Evolutionary conservation across 495 filamentous ascomycete genomes (phyloP).

Genomic region (Penicillium odoratum): DNA sequence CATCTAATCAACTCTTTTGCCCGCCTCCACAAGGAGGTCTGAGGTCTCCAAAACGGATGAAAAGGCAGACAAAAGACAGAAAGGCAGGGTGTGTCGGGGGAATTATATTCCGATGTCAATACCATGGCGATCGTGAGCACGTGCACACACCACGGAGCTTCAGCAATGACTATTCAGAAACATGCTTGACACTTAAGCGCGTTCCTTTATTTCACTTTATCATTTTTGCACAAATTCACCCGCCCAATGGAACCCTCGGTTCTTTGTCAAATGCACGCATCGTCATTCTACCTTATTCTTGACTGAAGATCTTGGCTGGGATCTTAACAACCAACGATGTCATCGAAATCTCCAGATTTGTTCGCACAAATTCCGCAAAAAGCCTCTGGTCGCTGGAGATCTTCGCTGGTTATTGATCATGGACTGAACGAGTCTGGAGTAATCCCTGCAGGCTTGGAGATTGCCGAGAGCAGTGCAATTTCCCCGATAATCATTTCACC

Average conservation of each 20-base stretch:
- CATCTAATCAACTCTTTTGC: too few species aligned
- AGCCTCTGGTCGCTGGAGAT: neutral
- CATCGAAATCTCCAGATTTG: neutral
- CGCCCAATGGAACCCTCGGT: neutral
- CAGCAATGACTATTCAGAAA: too few species aligned
- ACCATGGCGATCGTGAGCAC: too few species aligned
- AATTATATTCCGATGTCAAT: too few species aligned
- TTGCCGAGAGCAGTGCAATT: neutral
- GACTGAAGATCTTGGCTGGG: neutral
- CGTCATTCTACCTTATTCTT: neutral
- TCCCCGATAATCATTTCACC: constrained; percentile 23
- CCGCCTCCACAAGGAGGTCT: too few species aligned
- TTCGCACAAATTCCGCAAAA: neutral
- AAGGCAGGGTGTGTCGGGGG: too few species aligned
- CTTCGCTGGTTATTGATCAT: neutral
- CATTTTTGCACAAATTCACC: too few species aligned
- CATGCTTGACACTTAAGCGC: neutral
- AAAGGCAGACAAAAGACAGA: too few species aligned
- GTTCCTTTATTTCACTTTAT: neutral
- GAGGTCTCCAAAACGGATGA: too few species aligned
- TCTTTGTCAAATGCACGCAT: neutral
- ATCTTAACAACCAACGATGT: neutral
- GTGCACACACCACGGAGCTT: too few species aligned
- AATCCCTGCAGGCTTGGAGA: neutral
- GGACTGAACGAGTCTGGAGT: neutral